A percentile compares a stretch with the other conserved stretches of the same genome.
These are phyloP conservation scores for Aspergillus hiratsukae DNA, from an alignment of 2,329 filamentous ascomycete genomes.

Conservation along the genomic window DNA sequence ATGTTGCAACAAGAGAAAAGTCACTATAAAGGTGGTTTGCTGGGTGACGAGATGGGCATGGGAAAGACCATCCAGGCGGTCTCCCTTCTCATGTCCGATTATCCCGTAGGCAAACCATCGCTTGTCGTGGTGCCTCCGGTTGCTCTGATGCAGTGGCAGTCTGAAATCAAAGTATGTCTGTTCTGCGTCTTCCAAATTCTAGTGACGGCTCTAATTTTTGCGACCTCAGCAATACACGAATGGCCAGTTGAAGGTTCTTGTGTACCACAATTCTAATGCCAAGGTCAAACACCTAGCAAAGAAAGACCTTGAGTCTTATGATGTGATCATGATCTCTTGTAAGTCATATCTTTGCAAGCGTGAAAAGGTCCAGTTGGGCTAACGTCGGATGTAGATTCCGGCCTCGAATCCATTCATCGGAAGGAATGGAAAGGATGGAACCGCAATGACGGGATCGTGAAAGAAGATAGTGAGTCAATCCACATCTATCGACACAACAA, in stretches of 20 bases:
- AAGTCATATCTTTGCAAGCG: slow-evolving; percentile 41
- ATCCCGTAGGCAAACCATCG: slow-evolving; percentile 74
- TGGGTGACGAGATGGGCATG: slow-evolving; percentile 98
- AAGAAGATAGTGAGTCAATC: slow-evolving; percentile 57
- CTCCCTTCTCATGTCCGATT: slow-evolving; percentile 96
- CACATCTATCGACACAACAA: not conserved
- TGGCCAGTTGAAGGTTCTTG: slow-evolving; percentile 81
- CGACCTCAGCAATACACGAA: slow-evolving; percentile 61
- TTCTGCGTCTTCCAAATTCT: not conserved
- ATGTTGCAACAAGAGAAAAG: slow-evolving; percentile 86
- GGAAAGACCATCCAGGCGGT: slow-evolving; percentile 98
- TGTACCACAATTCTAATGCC: slow-evolving; percentile 81
- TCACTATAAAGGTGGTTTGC: slow-evolving; percentile 78
- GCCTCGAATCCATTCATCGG: slow-evolving; percentile 83
- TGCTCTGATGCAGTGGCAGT: slow-evolving; percentile 91
- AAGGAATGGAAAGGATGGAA: slow-evolving; percentile 89
- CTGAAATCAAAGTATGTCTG: slow-evolving; percentile 64
- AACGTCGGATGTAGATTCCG: slow-evolving; percentile 39
- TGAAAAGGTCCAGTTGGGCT: slow-evolving; percentile 1
- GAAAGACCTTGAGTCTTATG: slow-evolving; percentile 72
- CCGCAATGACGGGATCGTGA: slow-evolving; percentile 73
- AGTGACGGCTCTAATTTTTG: not conserved
- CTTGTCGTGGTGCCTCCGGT: slow-evolving; percentile 89
- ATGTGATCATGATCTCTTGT: slow-evolving; percentile 98
- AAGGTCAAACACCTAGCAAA: slow-evolving; percentile 73